Evolutionary conservation across 768 basidiomycete genomes (phyloP).

Genomic region (Chlorophyllum brunneum): DNA sequence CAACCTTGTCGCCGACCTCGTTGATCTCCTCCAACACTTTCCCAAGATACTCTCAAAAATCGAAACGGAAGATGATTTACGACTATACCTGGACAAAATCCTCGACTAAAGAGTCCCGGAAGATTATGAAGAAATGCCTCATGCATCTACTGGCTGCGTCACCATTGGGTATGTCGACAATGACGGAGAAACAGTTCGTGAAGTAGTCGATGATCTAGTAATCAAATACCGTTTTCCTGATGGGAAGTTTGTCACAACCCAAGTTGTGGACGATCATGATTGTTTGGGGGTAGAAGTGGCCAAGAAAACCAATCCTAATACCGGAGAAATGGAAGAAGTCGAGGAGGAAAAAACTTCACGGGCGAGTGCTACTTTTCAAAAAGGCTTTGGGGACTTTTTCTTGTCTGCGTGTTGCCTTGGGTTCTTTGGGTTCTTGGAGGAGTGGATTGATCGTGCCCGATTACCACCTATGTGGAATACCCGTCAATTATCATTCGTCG

Average conservation of each 20-base stretch:
- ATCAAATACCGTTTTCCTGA: background rate
- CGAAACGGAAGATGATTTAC: background rate
- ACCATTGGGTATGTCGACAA: slow-evolving; percentile 10
- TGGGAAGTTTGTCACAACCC: background rate
- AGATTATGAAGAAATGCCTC: background rate
- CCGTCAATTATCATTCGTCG: slow-evolving; percentile 4
- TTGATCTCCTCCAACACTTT: background rate
- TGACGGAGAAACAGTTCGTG: slow-evolving; percentile 3
- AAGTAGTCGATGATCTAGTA: background rate
- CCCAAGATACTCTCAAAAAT: slow-evolving; percentile 1
- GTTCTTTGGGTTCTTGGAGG: background rate
- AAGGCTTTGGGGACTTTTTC: background rate
- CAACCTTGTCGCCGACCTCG: background rate
- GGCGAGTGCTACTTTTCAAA: background rate
- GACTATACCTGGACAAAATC: background rate
- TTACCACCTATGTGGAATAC: background rate
- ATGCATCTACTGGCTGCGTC: slow-evolving; percentile 1
- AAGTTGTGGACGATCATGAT: background rate
- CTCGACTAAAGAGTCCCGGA: background rate
- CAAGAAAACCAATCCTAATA: background rate
- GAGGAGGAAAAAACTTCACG: background rate
- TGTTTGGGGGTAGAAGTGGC: background rate
- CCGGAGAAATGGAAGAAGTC: background rate
- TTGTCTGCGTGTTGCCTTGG: background rate
- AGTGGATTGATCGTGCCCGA: slow-evolving; percentile 2